Conservation (phyloP, 1,139 yeast genomes). For the Magnusiomyces fungicola region DNA sequence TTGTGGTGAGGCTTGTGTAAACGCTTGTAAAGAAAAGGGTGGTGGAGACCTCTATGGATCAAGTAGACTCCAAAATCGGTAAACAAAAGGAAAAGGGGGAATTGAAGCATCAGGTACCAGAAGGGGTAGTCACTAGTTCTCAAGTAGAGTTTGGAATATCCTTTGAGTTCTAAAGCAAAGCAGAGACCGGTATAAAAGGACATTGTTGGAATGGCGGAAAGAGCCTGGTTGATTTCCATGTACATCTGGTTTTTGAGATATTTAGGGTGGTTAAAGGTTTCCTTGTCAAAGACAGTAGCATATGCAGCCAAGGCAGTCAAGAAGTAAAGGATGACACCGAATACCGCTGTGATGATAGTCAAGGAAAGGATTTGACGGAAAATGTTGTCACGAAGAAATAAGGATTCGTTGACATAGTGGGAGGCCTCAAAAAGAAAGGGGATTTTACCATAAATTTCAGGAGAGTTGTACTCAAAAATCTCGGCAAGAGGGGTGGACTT, state of each 20-base stretch:
- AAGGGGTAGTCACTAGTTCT: constrained; percentile 59
- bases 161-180: constrained; percentile 76
- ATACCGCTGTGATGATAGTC: constrained; percentile 63
- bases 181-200: constrained; percentile 81
- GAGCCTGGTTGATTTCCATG: constrained; percentile 72
- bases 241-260: constrained; percentile 88
- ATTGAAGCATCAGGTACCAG: constrained; percentile 55
- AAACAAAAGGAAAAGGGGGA: constrained; percentile 75
- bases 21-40: constrained; percentile 77
- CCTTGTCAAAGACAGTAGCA: constrained; percentile 70
- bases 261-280: constrained; percentile 90
- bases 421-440: constrained; percentile 46
- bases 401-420: constrained; percentile 50
- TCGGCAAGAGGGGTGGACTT: too few species aligned
- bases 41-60: constrained; percentile 87
- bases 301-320: constrained; percentile 71
- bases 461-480: too few species aligned
- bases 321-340: constrained; percentile 79
- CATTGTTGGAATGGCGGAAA: constrained; percentile 81
- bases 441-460: constrained; percentile 40
- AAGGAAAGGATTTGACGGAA: constrained; percentile 65
- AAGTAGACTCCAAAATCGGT: constrained; percentile 90
- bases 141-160: constrained; percentile 73
- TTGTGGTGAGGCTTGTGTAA: constrained; percentile 99
- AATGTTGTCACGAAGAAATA: constrained; percentile 62